Base-by-base conservation (phyloP, 208 protist species). In the Phytomonas francai region DNA sequence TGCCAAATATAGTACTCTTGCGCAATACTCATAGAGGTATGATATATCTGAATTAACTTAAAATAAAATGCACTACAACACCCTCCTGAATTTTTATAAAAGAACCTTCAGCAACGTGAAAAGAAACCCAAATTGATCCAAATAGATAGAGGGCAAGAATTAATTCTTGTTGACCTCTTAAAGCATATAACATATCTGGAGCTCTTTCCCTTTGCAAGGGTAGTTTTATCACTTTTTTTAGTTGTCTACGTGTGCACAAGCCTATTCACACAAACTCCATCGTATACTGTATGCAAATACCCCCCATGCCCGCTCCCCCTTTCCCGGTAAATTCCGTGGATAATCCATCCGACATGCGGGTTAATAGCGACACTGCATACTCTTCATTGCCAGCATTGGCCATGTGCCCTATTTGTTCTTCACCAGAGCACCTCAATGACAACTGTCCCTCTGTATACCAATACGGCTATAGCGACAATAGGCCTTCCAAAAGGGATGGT, bases 401-500 rank as follows among this genome's bases (percentile, higher is more conserved):
- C 6, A 25, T 19, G 45, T 54, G 45, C 19, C 25, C 45, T 0
- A 25, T 54, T 54, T 54, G 45, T 19, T 19, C 45, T 25, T 54
- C 45, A 54, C 25, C 45, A 19, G 19, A 19, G 19, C 45, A 54
- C 45, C 45, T 25, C 6, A 54, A 25, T 54, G 45, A 16, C 0
- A 16, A 63, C 31, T 59, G 27, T 22, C 42, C 42, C 19, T 49
- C 61, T 19, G 25, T 31, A 22, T 25, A 19, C 11, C 45, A 19
- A 25, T 22, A 54, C 45, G 45, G 5, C 45, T 25, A 54, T 19
- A 19, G 45, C 25, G 45, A 54, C 16, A 7, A 54, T 25, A 4
- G 19, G 25, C 19, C 45, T 25, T 54, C 19, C 45, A 54, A 54
- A 19, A 79, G 84, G 22, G 83, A 91, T 71, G 89, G 74, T 63